These are phyloP conservation scores for Pythium rhizo-oryzae DNA, from an alignment of 352 stramenopile species.

Conservation along the genomic window DNA sequence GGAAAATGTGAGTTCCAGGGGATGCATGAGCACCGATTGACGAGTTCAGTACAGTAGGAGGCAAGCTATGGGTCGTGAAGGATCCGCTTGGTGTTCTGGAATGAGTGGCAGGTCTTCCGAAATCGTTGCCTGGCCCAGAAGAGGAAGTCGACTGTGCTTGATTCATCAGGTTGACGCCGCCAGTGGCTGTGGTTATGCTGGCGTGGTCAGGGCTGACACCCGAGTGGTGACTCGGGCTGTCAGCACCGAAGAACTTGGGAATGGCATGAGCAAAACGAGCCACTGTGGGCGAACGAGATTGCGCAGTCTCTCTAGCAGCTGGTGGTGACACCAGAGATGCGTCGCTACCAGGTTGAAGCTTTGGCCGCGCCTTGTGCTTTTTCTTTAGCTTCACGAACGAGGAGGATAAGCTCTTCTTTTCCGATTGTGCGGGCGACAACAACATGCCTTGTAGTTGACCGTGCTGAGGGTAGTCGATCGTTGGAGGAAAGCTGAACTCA, in stretches of 20 bases:
- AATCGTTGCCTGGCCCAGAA: background rate
- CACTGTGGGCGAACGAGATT: slow-evolving; percentile 28
- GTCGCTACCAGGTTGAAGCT: slow-evolving; percentile 14
- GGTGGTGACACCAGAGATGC: slow-evolving; percentile 13
- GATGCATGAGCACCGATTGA: slow-evolving; percentile 12
- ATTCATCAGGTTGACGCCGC: background rate
- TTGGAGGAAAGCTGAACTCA: slow-evolving; percentile 1
- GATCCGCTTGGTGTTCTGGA: background rate
- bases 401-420: slow-evolving; percentile 21
- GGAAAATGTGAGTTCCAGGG: slow-evolving; percentile 52
- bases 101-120: background rate
- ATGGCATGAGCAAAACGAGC: slow-evolving; percentile 33
- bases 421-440: slow-evolving; percentile 8
- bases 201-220: background rate
- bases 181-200: background rate
- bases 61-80: background rate
- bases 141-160: background rate
- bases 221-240: slow-evolving; percentile 17
- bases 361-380: slow-evolving; percentile 20
- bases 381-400: slow-evolving; percentile 33
- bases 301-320: background rate
- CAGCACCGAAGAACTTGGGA: slow-evolving; percentile 32
- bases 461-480: slow-evolving; percentile 7
- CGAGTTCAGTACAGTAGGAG: slow-evolving; percentile 11
- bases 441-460: slow-evolving; percentile 13